Evolutionary conservation across 1,284 basidiomycete genomes (phyloP).

Genomic region (Ceratobasidium sp.): DNA sequence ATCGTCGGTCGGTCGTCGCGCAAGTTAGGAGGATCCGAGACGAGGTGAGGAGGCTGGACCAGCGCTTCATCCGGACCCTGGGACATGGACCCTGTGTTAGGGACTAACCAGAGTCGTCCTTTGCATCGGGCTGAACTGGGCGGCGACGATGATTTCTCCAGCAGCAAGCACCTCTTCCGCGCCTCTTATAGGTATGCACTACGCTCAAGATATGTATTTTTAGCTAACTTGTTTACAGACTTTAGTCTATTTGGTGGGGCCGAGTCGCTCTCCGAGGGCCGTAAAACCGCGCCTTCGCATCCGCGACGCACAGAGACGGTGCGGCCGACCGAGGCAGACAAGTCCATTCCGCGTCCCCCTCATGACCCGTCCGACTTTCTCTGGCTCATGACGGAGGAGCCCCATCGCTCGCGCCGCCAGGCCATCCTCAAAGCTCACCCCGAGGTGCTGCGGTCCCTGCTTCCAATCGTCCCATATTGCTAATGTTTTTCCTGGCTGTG

Average conservation of each 20-base stretch:
- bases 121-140: not conserved
- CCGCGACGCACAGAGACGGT: slow-evolving; percentile 68
- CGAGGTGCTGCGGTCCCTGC: slow-evolving; percentile 67
- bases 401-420: slow-evolving; percentile 87
- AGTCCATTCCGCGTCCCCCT: slow-evolving; percentile 63
- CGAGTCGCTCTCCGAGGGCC: slow-evolving; percentile 72
- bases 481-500: slow-evolving; percentile 2
- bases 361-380: slow-evolving; percentile 84
- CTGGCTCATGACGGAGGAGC: slow-evolving; percentile 98
- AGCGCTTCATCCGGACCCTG: slow-evolving; percentile 11
- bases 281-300: slow-evolving; percentile 43
- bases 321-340: slow-evolving; percentile 55
- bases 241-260: slow-evolving; percentile 71
- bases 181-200: slow-evolving; percentile 24
- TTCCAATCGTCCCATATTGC: not conserved
- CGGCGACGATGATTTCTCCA: slow-evolving; percentile 40
- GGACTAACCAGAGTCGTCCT: not conserved
- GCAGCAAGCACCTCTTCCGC: slow-evolving; percentile 29
- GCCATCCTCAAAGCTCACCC: slow-evolving; percentile 96
- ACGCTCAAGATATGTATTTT: not conserved
- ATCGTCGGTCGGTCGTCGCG: slow-evolving; percentile 24
- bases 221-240: slow-evolving; percentile 62
- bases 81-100: not conserved
- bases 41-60: slow-evolving; percentile 3
- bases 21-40: slow-evolving; percentile 9